These are phyloP conservation scores for Boletus rubroflammeus DNA, from an alignment of 768 basidiomycete genomes.

Conservation along the genomic window DNA sequence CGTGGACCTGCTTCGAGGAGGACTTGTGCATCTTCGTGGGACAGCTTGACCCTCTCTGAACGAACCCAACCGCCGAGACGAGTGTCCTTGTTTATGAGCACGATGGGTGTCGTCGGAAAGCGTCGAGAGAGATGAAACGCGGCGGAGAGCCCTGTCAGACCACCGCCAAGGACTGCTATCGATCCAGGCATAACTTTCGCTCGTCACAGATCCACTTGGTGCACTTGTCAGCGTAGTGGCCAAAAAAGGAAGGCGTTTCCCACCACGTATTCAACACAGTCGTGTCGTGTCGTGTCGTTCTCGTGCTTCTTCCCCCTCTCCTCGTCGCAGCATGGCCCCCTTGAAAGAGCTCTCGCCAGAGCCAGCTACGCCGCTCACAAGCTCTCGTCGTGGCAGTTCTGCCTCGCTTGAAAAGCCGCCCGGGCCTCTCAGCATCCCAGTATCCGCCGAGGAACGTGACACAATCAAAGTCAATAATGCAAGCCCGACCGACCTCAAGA, in stretches of 20 bases:
- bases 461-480: constrained; percentile 59
- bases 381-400: constrained; percentile 28
- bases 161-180: constrained; percentile 75
- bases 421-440: constrained; percentile 50
- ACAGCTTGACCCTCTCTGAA: constrained; percentile 51
- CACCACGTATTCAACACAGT: constrained; percentile 23
- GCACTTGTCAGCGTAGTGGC: not conserved
- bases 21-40: constrained; percentile 38
- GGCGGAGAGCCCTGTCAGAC: constrained; percentile 76
- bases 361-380: constrained; percentile 7
- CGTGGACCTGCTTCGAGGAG: constrained; percentile 85
- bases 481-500: constrained; percentile 57
- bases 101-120: constrained; percentile 56
- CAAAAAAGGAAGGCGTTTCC: constrained; percentile 10
- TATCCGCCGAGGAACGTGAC: constrained; percentile 46
- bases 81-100: constrained; percentile 62
- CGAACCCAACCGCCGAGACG: constrained; percentile 86
- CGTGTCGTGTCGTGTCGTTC: constrained; percentile 10
- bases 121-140: constrained; percentile 73
- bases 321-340: constrained; percentile 17
- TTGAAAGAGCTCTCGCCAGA: constrained; percentile 11
- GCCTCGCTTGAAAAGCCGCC: constrained; percentile 40
- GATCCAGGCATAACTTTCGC: constrained; percentile 27
- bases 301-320: not conserved
- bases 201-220: too few species aligned